Conservation (phyloP, 345 rosid genomes). For the Moricandia moricandioides region DNA sequence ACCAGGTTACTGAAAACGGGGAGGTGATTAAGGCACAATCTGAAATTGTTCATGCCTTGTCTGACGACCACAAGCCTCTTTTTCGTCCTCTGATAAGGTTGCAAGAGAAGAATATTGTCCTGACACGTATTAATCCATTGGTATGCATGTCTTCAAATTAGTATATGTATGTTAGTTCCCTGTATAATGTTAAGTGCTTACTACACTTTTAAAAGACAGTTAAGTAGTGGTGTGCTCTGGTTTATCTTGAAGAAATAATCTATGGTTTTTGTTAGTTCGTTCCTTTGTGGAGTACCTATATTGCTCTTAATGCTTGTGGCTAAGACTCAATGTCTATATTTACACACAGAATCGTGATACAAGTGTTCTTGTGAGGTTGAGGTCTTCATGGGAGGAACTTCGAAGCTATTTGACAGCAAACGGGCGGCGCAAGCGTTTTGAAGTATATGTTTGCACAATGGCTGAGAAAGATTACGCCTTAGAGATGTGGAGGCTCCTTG, state of each 20-base stretch:
- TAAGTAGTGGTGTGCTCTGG: no score
- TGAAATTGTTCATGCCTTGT: slow-evolving; percentile 80
- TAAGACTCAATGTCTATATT: background rate
- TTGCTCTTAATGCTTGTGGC: background rate
- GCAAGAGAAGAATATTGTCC: slow-evolving; percentile 80
- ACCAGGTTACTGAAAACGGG: slow-evolving; percentile 92
- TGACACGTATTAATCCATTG: slow-evolving; percentile 96
- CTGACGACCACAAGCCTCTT: slow-evolving; percentile 69
- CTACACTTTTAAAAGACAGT: background rate
- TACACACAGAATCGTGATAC: slow-evolving; percentile 82
- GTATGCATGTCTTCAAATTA: slow-evolving; percentile 42
- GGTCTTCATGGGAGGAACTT: slow-evolving; percentile 99
- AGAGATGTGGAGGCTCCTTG: slow-evolving; percentile 99
- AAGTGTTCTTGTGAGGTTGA: slow-evolving; percentile 96
- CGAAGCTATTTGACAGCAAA: slow-evolving; percentile 88
- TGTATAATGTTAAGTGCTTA: background rate
- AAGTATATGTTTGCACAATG: slow-evolving; percentile 99
- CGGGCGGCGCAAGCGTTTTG: slow-evolving; percentile 97
- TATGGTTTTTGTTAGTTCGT: no score
- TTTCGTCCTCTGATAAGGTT: slow-evolving; percentile 86
- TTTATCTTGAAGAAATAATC: no score
- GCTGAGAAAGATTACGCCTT: slow-evolving; percentile 98
- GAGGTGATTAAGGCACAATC: slow-evolving; percentile 69
- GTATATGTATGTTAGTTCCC: background rate
- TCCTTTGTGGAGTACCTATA: slow-evolving; percentile 1